Evolutionary conservation across 495 filamentous ascomycete species (phyloP).

Genomic region (Penicillium mononematosum): DNA sequence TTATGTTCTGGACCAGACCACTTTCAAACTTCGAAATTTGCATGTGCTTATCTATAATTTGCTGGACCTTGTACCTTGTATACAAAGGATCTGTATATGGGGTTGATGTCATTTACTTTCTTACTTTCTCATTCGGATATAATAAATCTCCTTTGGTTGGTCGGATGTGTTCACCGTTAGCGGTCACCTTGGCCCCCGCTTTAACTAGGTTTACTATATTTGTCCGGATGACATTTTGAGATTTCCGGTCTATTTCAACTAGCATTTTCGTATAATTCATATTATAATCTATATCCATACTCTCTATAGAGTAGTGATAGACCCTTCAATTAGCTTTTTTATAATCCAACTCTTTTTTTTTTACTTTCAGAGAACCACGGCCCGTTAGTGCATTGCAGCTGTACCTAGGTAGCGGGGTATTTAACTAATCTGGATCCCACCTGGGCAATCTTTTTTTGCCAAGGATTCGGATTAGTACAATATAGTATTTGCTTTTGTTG

Average conservation of each 20-base stretch:
- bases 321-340: too few relatives aligned
- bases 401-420: background rate
- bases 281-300: too few relatives aligned
- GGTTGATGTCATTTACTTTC: background rate
- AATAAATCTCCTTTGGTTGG: background rate
- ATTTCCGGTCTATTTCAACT: too few relatives aligned
- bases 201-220: background rate
- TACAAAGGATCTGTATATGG: background rate
- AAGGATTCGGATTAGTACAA: too few relatives aligned
- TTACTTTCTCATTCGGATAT: slow-evolving; percentile 1
- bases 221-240: too few relatives aligned
- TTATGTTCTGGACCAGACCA: background rate
- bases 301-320: too few relatives aligned
- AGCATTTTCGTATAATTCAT: too few relatives aligned
- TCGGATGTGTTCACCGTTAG: background rate
- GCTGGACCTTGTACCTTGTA: background rate
- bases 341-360: background rate
- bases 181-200: background rate
- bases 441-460: too few relatives aligned
- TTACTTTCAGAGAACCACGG: background rate
- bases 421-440: too few relatives aligned
- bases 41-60: background rate
- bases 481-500: too few relatives aligned
- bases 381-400: slow-evolving; percentile 5
- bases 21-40: background rate